Conservation (phyloP, 441 rosid species). For the Jatropha multifida region DNA sequence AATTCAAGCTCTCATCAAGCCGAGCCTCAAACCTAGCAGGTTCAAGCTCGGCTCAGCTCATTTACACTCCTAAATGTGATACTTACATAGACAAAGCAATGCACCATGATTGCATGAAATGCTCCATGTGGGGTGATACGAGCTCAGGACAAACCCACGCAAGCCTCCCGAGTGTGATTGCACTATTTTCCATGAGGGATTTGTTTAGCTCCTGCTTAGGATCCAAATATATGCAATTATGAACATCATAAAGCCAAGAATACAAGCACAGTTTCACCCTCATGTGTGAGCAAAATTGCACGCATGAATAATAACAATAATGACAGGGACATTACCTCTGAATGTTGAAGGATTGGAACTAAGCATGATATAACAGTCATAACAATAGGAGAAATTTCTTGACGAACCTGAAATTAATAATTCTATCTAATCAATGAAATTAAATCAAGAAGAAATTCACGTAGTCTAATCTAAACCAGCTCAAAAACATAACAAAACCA, state of each 20-base stretch:
- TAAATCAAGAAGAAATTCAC: not conserved
- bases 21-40: too few relatives aligned
- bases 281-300: not conserved
- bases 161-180: slow-evolving; percentile 96
- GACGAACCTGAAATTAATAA: slow-evolving; percentile 61
- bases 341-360: slow-evolving; percentile 79
- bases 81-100: slow-evolving; percentile 66
- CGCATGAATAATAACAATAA: slow-evolving; percentile 1
- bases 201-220: slow-evolving; percentile 73
- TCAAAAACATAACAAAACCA: not conserved
- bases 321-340: slow-evolving; percentile 53
- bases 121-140: slow-evolving; percentile 91
- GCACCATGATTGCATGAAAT: slow-evolving; percentile 93
- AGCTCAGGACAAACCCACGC: slow-evolving; percentile 99
- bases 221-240: slow-evolving; percentile 21
- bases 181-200: slow-evolving; percentile 88
- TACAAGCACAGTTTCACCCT: not conserved
- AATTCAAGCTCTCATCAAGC: too few relatives aligned
- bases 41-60: too few relatives aligned
- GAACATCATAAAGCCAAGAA: slow-evolving; percentile 4
- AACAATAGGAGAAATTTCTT: slow-evolving; percentile 88
- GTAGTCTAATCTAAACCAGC: not conserved
- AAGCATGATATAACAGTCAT: slow-evolving; percentile 74
- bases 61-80: not conserved
- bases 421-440: not conserved